phyloP scores from a whole-genome alignment of 352 stramenopile genomes.

The Globisporangium paddicum region DNA sequence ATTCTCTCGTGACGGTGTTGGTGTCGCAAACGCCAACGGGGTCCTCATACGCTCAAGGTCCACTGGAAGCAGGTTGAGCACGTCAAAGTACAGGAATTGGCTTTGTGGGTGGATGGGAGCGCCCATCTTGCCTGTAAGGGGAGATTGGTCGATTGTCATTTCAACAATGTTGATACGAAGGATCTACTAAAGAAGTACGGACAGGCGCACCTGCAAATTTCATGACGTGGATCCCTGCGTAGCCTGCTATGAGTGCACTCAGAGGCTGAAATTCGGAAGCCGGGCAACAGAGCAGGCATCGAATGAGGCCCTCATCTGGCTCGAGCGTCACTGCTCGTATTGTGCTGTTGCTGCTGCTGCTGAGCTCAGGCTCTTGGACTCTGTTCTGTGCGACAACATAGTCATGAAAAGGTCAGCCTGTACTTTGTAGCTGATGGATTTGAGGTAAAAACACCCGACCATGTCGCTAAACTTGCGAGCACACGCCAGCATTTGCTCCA shows the following conservation, averaged over 20 bases:
- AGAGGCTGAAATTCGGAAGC: conserved; percentile 31
- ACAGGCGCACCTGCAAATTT: conserved; percentile 17
- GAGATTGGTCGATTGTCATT: neutral
- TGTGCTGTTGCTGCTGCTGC: neutral
- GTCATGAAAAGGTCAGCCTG: neutral
- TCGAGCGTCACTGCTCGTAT: neutral
- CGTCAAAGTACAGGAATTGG: conserved; percentile 37
- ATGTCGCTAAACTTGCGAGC: conserved; percentile 7
- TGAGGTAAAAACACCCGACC: conserved; percentile 2
- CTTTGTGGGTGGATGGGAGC: conserved; percentile 10
- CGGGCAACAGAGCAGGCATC: conserved; percentile 18
- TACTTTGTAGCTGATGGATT: neutral
- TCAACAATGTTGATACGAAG: neutral
- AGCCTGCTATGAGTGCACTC: conserved; percentile 27
- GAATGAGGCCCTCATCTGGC: conserved; percentile 12
- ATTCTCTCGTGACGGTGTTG: neutral
- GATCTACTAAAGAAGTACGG: conserved; percentile 8
- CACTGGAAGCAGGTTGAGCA: conserved; percentile 11
- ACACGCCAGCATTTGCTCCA: conserved; percentile 13
- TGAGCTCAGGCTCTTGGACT: neutral
- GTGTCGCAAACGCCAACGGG: neutral
- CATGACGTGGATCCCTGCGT: conserved; percentile 26
- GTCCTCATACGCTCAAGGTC: neutral
- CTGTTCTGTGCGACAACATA: conserved; percentile 1
- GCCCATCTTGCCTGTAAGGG: conserved; percentile 20